A percentile compares a stretch with the other conserved stretches of the same genome.
Conservation (phyloP, 2,329 filamentous ascomycete species). For the Didymella keratinophila region DNA sequence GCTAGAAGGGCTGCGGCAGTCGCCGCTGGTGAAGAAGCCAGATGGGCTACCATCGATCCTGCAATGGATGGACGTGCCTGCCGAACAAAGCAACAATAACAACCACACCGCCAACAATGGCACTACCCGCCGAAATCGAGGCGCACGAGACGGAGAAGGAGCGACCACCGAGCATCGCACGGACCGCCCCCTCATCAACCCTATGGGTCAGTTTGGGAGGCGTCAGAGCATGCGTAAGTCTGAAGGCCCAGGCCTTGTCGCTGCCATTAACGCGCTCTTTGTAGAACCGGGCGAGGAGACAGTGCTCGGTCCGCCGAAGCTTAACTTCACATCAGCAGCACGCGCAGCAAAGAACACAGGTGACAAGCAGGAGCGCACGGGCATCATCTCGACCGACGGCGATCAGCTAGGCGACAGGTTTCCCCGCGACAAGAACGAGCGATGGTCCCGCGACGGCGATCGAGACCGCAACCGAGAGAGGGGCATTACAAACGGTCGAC, state of each 20-base stretch:
- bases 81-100: conserved; percentile 37
- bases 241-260: conserved; percentile 53
- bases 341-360: conserved; percentile 57
- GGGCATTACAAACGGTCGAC: conserved; percentile 49
- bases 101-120: conserved; percentile 30
- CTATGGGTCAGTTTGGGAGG: conserved; percentile 49
- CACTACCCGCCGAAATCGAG: conserved; percentile 37
- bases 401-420: conserved; percentile 49
- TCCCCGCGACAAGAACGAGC: conserved; percentile 46
- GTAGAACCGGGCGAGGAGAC: conserved; percentile 76
- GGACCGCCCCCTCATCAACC: conserved; percentile 44
- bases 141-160: conserved; percentile 39
- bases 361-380: conserved; percentile 47
- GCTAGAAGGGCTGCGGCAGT: conserved; percentile 77
- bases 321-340: conserved; percentile 80
- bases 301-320: conserved; percentile 83
- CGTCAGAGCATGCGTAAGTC: conserved; percentile 56
- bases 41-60: conserved; percentile 80
- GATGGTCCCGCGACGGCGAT: conserved; percentile 55
- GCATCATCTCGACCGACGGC: conserved; percentile 48
- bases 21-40: conserved; percentile 84
- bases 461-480: conserved; percentile 49
- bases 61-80: conserved; percentile 89
- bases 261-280: conserved; percentile 43
- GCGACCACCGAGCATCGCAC: conserved; percentile 37